Base-by-base conservation (phyloP, 805 yeast species). In the Barnettozyma californica region DNA sequence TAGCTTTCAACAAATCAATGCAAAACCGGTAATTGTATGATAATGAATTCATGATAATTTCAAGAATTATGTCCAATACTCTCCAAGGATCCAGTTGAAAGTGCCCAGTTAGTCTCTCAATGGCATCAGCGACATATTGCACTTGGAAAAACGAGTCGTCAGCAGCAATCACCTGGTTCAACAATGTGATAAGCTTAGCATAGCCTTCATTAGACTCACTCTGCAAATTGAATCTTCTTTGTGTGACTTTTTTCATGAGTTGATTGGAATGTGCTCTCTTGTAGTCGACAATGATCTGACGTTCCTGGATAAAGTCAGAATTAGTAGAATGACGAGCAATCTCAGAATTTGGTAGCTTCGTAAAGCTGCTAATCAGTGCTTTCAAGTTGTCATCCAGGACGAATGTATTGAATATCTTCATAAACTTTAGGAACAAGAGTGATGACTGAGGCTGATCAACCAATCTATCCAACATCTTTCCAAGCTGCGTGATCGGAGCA, bases 171-270 rank as follows among this genome's bases (percentile, higher is more conserved):
- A 80, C 71, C 2, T 65, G 52, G 46, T 68, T 63, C 11, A 84
- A 52, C 43, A 82, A 78, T 2, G 73, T 73, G 1, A 81, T 62
- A 29, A 87, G 67, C 55, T 80, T 82, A 11, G 95, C 65, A 64
- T 79, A 90, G 1, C 97, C 97, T 59, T 84, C 89, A 21, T 81
- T 69, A 52, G 85, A 85, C 63, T 91, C 96, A 44, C 81, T 78
- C 8, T 87, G 57, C 16, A 89, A 68, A 49, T 86, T 84, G 67
- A 71, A 88, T 53, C 82, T 79, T 59, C 73, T 73, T 51, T 80
- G 75, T 35, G 55, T 53, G 1, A 57, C 47, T 18, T 52, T 20
- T 5, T 44, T 39, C 9, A 46, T 39, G 19, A 45, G 31, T 5
- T 43, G 33, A 1, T 27, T 26, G 10, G 20, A 25, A 7, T 21